These are phyloP conservation scores for Paramecium tetraurelia DNA, from an alignment of 73 alveolate genomes.

Conservation along the genomic window DNA sequence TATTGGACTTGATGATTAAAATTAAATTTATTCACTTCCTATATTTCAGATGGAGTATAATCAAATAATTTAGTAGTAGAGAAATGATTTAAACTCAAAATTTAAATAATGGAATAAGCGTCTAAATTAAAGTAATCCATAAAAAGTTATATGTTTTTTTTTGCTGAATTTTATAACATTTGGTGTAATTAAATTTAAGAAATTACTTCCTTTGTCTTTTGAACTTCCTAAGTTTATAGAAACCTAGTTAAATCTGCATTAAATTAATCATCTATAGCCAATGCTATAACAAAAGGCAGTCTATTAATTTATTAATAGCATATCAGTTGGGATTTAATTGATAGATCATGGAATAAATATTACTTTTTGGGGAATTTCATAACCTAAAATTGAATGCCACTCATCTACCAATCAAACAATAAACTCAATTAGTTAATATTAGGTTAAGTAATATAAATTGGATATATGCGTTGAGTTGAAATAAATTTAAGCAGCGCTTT, in stretches of 20 bases:
- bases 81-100: background rate
- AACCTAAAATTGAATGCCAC: background rate
- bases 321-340: background rate
- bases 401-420: background rate
- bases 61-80: background rate
- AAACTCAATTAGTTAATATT: background rate
- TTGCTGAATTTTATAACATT: background rate
- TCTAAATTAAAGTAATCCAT: background rate
- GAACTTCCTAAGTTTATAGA: background rate
- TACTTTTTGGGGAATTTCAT: background rate
- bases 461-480: background rate
- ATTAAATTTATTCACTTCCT: background rate
- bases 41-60: background rate
- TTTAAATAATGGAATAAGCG: background rate
- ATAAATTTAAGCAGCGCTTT: background rate
- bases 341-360: background rate
- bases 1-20: background rate
- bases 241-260: background rate
- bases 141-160: background rate
- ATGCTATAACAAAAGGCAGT: background rate
- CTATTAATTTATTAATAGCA: background rate
- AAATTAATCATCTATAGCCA: background rate
- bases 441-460: background rate
- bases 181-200: background rate
- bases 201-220: background rate